phyloP scores from a whole-genome alignment of 2,329 filamentous ascomycete species.

The Hymenoscyphus fraxineus region DNA sequence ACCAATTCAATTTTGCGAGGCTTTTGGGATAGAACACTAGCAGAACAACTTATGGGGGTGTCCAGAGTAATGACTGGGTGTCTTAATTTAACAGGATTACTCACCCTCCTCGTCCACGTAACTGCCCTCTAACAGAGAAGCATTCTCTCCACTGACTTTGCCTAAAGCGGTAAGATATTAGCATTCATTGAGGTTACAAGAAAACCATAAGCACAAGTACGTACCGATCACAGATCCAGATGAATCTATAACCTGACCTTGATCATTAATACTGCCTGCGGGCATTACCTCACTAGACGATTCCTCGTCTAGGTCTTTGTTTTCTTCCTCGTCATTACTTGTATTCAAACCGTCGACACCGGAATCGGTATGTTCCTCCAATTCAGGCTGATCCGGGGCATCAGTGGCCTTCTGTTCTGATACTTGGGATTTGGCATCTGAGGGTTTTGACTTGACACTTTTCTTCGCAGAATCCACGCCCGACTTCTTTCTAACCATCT shows the following conservation, averaged over 20 bases:
- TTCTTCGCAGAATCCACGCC: constrained; percentile 12
- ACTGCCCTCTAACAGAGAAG: constrained; percentile 50
- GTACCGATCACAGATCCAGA: no score
- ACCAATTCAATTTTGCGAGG: no score
- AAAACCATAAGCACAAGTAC: no score
- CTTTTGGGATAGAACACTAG: no score
- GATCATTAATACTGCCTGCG: constrained; percentile 39
- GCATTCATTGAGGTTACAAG: no score
- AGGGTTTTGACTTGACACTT: constrained; percentile 8
- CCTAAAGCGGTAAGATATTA: constrained; percentile 29
- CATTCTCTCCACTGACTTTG: constrained; percentile 60
- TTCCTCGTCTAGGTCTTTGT: constrained; percentile 14
- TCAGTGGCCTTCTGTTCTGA: not conserved
- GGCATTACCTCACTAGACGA: constrained; percentile 17
- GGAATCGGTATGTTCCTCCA: constrained; percentile 15
- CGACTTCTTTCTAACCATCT: constrained; percentile 18
- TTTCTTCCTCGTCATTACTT: constrained; percentile 13
- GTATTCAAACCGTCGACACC: constrained; percentile 17
- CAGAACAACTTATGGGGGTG: no score
- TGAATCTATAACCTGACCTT: constrained; percentile 34
- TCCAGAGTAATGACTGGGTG: no score
- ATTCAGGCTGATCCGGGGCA: constrained; percentile 2
- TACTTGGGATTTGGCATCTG: constrained; percentile 4
- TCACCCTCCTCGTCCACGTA: constrained; percentile 47
- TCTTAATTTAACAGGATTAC: not conserved